Conservation (phyloP, 768 basidiomycete species). For the Austroboletus eburneus region DNA sequence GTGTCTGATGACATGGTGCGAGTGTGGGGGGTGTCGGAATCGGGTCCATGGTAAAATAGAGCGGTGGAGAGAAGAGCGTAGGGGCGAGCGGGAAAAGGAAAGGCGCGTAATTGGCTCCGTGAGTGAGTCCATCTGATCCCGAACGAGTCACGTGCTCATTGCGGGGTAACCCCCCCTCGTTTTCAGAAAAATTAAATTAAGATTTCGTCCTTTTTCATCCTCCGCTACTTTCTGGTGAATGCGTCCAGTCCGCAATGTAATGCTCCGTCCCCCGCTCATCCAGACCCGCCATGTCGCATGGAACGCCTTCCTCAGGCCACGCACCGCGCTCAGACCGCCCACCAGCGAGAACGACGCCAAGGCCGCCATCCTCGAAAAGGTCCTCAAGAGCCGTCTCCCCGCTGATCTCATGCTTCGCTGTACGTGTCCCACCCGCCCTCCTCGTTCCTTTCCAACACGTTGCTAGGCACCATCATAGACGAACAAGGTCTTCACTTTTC, state of each 20-base stretch:
- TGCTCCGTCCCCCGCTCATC: slow-evolving; percentile 7
- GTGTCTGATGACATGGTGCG: slow-evolving; percentile 58
- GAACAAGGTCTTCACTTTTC: slow-evolving; percentile 57
- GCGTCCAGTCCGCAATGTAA: slow-evolving; percentile 39
- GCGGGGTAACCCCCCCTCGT: slow-evolving; percentile 12
- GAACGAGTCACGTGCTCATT: slow-evolving; percentile 15
- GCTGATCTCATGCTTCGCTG: slow-evolving; percentile 90
- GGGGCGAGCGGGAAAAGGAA: slow-evolving; percentile 36
- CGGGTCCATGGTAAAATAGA: slow-evolving; percentile 56
- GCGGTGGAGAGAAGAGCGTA: slow-evolving; percentile 38
- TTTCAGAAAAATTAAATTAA: slow-evolving; percentile 9
- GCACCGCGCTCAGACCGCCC: neutral
- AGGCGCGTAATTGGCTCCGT: slow-evolving; percentile 51
- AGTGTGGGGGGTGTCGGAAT: slow-evolving; percentile 34
- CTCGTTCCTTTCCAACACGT: slow-evolving; percentile 18
- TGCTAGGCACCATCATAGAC: slow-evolving; percentile 81
- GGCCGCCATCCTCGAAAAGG: slow-evolving; percentile 74
- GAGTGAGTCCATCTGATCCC: slow-evolving; percentile 35
- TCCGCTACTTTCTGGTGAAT: slow-evolving; percentile 17
- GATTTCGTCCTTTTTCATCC: slow-evolving; percentile 22
- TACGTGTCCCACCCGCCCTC: slow-evolving; percentile 40
- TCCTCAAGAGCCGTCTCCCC: slow-evolving; percentile 83
- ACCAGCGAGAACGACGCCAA: slow-evolving; percentile 66
- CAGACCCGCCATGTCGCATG: slow-evolving; percentile 21
- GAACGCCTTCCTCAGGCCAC: slow-evolving; percentile 23